Evolutionary conservation across 2,329 filamentous ascomycete genomes (phyloP).

Genomic region (Neopestalotiopsis rosae): DNA sequence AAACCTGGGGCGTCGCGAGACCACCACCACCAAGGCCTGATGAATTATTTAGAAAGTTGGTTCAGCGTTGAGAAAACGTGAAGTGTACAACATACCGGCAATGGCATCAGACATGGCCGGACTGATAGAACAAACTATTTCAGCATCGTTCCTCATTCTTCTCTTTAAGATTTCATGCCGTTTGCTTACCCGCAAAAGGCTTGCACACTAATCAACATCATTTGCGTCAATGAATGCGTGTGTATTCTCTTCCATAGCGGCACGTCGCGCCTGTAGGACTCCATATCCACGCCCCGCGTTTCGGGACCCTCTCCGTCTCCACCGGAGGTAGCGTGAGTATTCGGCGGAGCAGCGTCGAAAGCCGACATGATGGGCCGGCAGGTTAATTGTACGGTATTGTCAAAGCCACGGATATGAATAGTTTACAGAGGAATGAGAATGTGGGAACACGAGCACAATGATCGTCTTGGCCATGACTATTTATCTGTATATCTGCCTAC

Average conservation of each 20-base stretch:
- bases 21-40: conserved; percentile 48
- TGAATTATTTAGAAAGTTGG: not conserved
- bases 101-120: conserved; percentile 47
- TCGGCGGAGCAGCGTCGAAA: conserved; percentile 31
- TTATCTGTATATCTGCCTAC: not conserved
- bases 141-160: not conserved
- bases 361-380: conserved; percentile 1
- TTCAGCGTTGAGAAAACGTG: not conserved
- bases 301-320: conserved; percentile 29
- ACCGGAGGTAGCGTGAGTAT: conserved; percentile 26
- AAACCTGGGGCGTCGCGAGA: conserved; percentile 48
- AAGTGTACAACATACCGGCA: conserved; percentile 32
- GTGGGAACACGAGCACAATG: not conserved
- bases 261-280: conserved; percentile 28
- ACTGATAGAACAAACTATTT: not conserved
- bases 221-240: conserved; percentile 54
- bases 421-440: not conserved
- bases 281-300: conserved; percentile 38
- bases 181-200: conserved; percentile 41
- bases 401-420: not conserved
- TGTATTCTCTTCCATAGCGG: conserved; percentile 50
- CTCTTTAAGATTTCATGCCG: too few relatives aligned
- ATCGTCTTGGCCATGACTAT: not conserved
- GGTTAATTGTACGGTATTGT: not conserved
- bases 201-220: conserved; percentile 52